Evolutionary conservation across 176 grass and related monocot species (phyloP).

Genomic region (Ensete ventricosum): DNA sequence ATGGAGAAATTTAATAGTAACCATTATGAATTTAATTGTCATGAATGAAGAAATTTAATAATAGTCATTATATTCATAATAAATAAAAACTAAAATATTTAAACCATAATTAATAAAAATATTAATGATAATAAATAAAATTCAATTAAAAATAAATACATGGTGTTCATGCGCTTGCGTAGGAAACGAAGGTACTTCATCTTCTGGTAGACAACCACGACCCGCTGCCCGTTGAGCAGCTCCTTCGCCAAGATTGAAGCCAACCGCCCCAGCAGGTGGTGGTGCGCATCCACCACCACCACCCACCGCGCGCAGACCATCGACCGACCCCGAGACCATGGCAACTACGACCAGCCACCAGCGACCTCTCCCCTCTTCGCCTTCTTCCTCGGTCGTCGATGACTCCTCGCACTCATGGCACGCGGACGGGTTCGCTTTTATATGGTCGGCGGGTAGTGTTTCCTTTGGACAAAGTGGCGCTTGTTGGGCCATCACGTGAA

Average conservation of each 20-base stretch:
- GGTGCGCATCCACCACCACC: slow-evolving; percentile 1
- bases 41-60: no score
- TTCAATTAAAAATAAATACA: no score
- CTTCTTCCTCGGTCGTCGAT: background rate
- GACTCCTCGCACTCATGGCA: background rate
- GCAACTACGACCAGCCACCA: background rate
- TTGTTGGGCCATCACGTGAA: background rate
- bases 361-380: no score
- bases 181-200: slow-evolving; percentile 4
- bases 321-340: slow-evolving; percentile 1
- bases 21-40: no score
- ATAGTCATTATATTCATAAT: no score
- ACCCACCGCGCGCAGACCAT: background rate
- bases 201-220: background rate
- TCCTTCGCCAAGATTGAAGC: background rate
- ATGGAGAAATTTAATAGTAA: no score
- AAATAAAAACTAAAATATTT: no score
- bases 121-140: no score
- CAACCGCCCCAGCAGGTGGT: slow-evolving; percentile 1
- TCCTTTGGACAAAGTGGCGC: no score
- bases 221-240: slow-evolving; percentile 1
- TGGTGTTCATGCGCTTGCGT: background rate
- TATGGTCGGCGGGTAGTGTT: background rate
- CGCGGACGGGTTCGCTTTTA: background rate
- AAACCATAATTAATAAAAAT: no score